A percentile compares a stretch with the other conserved stretches of the same genome.
Evolutionary conservation across 345 rosid genomes (phyloP).

Genomic region (Citrus medica): DNA sequence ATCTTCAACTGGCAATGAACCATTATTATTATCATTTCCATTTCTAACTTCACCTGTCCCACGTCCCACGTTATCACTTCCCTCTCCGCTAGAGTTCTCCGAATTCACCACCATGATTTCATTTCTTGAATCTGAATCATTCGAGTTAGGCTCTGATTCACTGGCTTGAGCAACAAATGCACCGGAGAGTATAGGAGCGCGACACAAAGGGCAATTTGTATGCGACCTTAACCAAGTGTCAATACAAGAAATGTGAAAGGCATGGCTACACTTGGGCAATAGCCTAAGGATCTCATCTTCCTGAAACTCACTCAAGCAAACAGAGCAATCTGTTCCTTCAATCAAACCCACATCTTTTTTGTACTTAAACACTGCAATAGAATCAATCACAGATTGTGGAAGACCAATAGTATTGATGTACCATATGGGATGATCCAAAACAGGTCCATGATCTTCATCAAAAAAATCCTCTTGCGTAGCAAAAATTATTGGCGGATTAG

Average conservation of each 20-base stretch:
- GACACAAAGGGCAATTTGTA: slow-evolving; percentile 80
- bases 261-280: slow-evolving; percentile 81
- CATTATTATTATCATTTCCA: neutral
- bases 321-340: slow-evolving; percentile 83
- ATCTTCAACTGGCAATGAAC: slow-evolving; percentile 7
- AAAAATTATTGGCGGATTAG: slow-evolving; percentile 22
- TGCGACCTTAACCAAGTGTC: slow-evolving; percentile 84
- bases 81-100: slow-evolving; percentile 4
- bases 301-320: slow-evolving; percentile 72
- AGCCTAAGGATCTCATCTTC: slow-evolving; percentile 63
- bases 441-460: slow-evolving; percentile 34
- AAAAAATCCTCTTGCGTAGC: slow-evolving; percentile 23
- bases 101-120: slow-evolving; percentile 16
- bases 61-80: neutral
- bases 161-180: slow-evolving; percentile 5
- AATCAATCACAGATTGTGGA: slow-evolving; percentile 50
- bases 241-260: slow-evolving; percentile 72
- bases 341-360: slow-evolving; percentile 43
- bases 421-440: slow-evolving; percentile 57
- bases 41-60: slow-evolving; percentile 18
- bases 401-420: slow-evolving; percentile 60
- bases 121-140: slow-evolving; percentile 18
- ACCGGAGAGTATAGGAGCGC: slow-evolving; percentile 48
- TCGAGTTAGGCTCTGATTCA: slow-evolving; percentile 10
- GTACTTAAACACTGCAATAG: slow-evolving; percentile 52